Evolutionary conservation across 169 alveolate species (phyloP), one percentile per base, ranked within the genome.

Genomic region (Neospora caninum): DNA sequence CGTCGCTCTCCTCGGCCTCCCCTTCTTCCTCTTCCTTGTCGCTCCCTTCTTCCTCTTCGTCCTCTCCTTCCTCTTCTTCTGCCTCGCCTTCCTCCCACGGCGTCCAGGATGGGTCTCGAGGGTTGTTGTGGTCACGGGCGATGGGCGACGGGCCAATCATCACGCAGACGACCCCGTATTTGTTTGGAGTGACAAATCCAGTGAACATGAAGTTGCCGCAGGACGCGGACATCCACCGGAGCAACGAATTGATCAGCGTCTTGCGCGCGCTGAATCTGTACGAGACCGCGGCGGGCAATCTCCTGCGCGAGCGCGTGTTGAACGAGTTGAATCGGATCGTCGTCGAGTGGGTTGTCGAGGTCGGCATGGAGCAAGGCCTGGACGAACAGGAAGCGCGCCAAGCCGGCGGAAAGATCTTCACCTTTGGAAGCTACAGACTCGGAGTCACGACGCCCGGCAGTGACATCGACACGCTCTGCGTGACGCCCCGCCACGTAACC

Each of bases 371-470:
- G 83, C 95, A 95, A 39, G 96, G 96, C 4, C 29, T 95, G 87
- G 92, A 92, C 86, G 92, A 88, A 25, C 84, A 67, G 69, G 95
- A 91, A 13, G 97, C 97, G 64, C 43, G 95, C 34, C 67, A 80
- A 78, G 93, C 95, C 0, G 95, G 95, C 4, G 97, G 96, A 6
- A 92, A 94, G 86, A 94, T 96, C 54, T 95, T 96, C 91, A 95
- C 97, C n/a, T 94, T 96, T 38, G 97, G 99, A 31, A 98, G 99
- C 34, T 99, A 99, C 96, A 93, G 99, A 88, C 96, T 99, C 45
- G 99, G 99, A 41, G 99, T 99, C 58, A 99, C 98, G 34, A 98
- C 99, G 7, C 99, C 99, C 0, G 99, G 98, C 64, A 98, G 99
- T 91, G 99, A 99, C 96, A 98, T 99, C 49, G 99, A 99, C 97